Evolutionary conservation across 208 protist genomes (phyloP).

Genomic region (Strigomonas oncopelti): DNA sequence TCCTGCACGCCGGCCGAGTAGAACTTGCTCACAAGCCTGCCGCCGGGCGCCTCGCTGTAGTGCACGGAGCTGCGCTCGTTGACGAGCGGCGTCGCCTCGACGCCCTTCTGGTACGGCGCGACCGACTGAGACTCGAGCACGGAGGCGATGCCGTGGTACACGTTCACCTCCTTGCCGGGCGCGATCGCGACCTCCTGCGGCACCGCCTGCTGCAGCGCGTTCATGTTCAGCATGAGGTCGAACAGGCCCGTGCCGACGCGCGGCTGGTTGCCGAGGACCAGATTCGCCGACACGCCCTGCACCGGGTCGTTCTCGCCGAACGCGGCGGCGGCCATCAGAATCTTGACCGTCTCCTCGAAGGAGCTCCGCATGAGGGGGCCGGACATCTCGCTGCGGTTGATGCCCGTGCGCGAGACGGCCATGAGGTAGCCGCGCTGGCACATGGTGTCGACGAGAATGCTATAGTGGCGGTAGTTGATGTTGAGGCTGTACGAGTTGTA

Average conservation of each 20-base stretch:
- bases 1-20: slow-evolving; percentile 27
- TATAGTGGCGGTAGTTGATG: slow-evolving; percentile 99
- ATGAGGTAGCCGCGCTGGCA: slow-evolving; percentile 96
- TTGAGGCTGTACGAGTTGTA: slow-evolving; percentile 96
- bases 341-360: slow-evolving; percentile 99
- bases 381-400: slow-evolving; percentile 93
- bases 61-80: slow-evolving; percentile 60
- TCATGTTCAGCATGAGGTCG: slow-evolving; percentile 94
- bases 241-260: slow-evolving; percentile 97
- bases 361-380: slow-evolving; percentile 98
- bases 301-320: slow-evolving; percentile 96
- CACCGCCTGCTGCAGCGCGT: slow-evolving; percentile 82
- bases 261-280: slow-evolving; percentile 98
- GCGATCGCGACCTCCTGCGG: slow-evolving; percentile 76
- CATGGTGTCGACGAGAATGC: slow-evolving; percentile 98
- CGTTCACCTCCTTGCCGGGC: slow-evolving; percentile 62
- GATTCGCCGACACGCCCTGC: slow-evolving; percentile 96
- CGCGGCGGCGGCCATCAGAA: slow-evolving; percentile 97
- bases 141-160: slow-evolving; percentile 77
- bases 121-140: slow-evolving; percentile 37
- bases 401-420: slow-evolving; percentile 96
- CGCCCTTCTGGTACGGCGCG: slow-evolving; percentile 23
- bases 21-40: slow-evolving; percentile 9
- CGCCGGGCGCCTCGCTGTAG: slow-evolving; percentile 18
- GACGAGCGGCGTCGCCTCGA: slow-evolving; percentile 65